These are phyloP conservation scores for Lenwebbia sp. DNA, from an alignment of 345 rosid genomes.

Conservation along the genomic window DNA sequence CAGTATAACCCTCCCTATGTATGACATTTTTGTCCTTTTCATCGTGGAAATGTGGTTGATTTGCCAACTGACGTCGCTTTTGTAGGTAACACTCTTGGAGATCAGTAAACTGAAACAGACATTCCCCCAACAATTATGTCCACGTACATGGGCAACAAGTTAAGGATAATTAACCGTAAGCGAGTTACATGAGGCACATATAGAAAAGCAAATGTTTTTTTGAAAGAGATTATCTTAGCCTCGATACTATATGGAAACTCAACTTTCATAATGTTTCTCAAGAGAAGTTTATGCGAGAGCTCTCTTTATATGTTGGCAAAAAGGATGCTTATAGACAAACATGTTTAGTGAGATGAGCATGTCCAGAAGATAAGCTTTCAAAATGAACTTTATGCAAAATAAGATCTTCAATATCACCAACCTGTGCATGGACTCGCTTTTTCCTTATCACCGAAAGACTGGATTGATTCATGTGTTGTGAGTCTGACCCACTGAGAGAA, in stretches of 20 bases:
- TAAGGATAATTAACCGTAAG: background rate
- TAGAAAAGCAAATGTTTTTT: background rate
- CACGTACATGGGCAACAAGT: background rate
- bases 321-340: background rate
- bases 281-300: background rate
- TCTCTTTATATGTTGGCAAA: background rate
- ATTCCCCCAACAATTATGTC: background rate
- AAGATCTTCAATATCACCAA: conserved; percentile 17
- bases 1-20: conserved; percentile 70
- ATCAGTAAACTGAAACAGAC: conserved; percentile 61
- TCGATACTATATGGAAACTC: background rate
- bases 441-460: conserved; percentile 64
- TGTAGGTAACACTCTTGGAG: conserved; percentile 94
- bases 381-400: background rate
- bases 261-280: background rate
- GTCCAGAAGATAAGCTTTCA: background rate
- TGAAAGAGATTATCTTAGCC: background rate
- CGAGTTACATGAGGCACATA: background rate
- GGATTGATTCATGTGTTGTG: conserved; percentile 64
- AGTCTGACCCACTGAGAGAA: conserved; percentile 50
- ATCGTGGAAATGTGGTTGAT: conserved; percentile 41
- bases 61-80: conserved; percentile 73
- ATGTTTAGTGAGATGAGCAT: background rate
- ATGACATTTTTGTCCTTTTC: conserved; percentile 57
- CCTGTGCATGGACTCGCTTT: conserved; percentile 90